Base-by-base conservation (phyloP, 1,284 basidiomycete species). In the Coniferiporia weirii region DNA sequence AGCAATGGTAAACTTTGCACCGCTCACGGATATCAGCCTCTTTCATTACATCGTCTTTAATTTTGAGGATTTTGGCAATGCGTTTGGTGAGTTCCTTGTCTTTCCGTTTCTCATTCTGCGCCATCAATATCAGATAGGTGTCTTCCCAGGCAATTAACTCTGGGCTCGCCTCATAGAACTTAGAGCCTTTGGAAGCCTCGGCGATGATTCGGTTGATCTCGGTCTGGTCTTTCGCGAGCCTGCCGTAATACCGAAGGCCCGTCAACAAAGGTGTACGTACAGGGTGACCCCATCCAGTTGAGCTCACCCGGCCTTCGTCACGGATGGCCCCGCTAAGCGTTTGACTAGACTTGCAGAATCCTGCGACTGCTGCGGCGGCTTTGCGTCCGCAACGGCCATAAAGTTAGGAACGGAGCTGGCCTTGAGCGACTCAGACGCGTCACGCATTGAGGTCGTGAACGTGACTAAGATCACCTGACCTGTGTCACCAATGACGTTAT, bases 161-260 rank as follows among this genome's bases (percentile, higher is more conserved):
- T 27, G 27, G 62, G 90, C 65, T 92, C 89, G 82, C 89, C 74
- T 92, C 87, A 68, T 91, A 92, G 70, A 89, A 92, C 69, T 89
- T 89, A 40, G 89, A 91, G 1, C 90, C 90, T 66, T 89, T 91
- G 1, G 89, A 91, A n/a, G 80, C 89, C 58, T 91, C 87, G 1
- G 88, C 87, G 60, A 92, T 92, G 54, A 89, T 79, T 13, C 81
- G 82, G 65, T 91, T 92, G 45, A 91, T 89, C 68, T 89, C 88
- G 20, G 81, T 80, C 67, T 92, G 90, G 65, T 92, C 89, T 62
- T 83, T 83, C 8, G 87, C 79, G 59, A 92, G 78, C 54, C 88
- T 89, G 64, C 38, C 13, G 38, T 12, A 27, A 19, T 13, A 13
- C 22, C 32, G 10, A 20, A 19, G 22, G 9, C 38, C n/a, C 49